These are phyloP conservation scores for Begonia loranthoides DNA, from an alignment of 306 rosid species.

Conservation along the genomic window DNA sequence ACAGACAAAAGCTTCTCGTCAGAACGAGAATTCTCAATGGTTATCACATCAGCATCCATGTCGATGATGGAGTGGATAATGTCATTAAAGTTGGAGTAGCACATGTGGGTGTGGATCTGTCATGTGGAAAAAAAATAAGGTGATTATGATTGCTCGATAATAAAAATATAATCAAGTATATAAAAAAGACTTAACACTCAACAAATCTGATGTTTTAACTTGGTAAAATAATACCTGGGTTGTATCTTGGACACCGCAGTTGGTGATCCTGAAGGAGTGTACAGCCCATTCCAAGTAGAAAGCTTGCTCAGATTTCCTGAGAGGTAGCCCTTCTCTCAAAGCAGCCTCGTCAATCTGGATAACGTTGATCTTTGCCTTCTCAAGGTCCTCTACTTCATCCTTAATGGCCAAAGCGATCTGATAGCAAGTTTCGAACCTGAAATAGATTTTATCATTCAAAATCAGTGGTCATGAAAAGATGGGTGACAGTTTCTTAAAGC, in stretches of 20 bases:
- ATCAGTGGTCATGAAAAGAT: neutral
- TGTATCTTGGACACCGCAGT: conserved; percentile 52
- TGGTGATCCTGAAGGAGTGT: conserved; percentile 83
- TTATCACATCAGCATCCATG: conserved; percentile 88
- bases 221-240: conserved; percentile 32
- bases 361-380: conserved; percentile 56
- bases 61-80: conserved; percentile 75
- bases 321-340: conserved; percentile 71
- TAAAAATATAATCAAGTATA: neutral
- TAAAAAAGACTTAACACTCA: neutral
- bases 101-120: conserved; percentile 92
- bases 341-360: conserved; percentile 94
- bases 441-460: conserved; percentile 7
- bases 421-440: conserved; percentile 70
- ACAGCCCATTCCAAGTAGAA: conserved; percentile 78
- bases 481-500: neutral
- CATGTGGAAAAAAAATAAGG: neutral
- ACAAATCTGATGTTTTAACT: neutral
- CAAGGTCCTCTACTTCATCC: conserved; percentile 89
- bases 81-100: conserved; percentile 78
- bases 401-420: conserved; percentile 86
- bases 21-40: conserved; percentile 80
- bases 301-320: conserved; percentile 61
- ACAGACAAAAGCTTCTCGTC: conserved; percentile 72
- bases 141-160: neutral